These are phyloP conservation scores for Xylaria curta DNA, from an alignment of 495 filamentous ascomycete genomes.

Conservation along the genomic window DNA sequence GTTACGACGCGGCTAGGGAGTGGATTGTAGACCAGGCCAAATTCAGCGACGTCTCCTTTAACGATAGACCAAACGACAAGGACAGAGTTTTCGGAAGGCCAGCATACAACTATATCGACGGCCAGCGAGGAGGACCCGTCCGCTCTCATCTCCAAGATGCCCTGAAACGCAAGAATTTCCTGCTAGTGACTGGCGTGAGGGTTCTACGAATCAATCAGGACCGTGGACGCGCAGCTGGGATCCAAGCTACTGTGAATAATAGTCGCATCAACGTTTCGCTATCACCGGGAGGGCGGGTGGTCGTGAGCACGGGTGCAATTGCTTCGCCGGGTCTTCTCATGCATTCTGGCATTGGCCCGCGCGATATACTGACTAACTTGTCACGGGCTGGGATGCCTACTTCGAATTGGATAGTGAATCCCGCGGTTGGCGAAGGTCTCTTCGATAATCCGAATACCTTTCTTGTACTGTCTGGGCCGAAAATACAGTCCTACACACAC, in stretches of 20 bases:
- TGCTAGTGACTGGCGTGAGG: slow-evolving; percentile 54
- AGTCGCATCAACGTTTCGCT: slow-evolving; percentile 52
- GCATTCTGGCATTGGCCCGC: slow-evolving; percentile 57
- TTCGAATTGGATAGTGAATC: slow-evolving; percentile 45
- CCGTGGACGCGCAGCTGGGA: slow-evolving; percentile 54
- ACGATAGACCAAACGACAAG: slow-evolving; percentile 59
- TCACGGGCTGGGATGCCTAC: slow-evolving; percentile 32
- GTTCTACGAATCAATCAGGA: slow-evolving; percentile 58
- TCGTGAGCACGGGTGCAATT: slow-evolving; percentile 62
- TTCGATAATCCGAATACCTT: slow-evolving; percentile 57
- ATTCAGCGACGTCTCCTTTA: slow-evolving; percentile 59
- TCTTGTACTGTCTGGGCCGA: slow-evolving; percentile 44
- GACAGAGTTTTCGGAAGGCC: slow-evolving; percentile 59
- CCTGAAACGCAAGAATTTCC: slow-evolving; percentile 56
- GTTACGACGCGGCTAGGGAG: slow-evolving; percentile 57
- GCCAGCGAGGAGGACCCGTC: slow-evolving; percentile 62
- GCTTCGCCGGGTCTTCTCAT: slow-evolving; percentile 63
- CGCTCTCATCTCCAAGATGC: slow-evolving; percentile 63
- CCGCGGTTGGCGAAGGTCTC: slow-evolving; percentile 44
- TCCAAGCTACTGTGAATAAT: slow-evolving; percentile 45
- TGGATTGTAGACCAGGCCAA: slow-evolving; percentile 56
- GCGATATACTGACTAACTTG: slow-evolving; percentile 35
- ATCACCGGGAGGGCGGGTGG: slow-evolving; percentile 56
- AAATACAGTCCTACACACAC: slow-evolving; percentile 45
- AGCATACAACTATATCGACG: slow-evolving; percentile 59